Base-by-base conservation (phyloP, 164 flowering plant species). In the Warburgia ugandensis region DNA sequence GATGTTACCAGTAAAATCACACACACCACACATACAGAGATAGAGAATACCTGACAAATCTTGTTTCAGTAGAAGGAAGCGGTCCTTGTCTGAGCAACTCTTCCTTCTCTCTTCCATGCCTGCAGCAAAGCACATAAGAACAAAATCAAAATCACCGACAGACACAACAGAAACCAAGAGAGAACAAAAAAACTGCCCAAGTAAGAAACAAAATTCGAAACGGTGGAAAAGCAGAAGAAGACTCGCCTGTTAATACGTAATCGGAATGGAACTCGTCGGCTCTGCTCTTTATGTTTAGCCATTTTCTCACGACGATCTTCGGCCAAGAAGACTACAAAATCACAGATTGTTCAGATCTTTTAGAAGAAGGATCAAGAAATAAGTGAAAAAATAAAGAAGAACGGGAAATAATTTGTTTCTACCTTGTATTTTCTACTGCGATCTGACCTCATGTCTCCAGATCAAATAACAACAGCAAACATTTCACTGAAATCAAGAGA, bases 201-300 rank as follows among this genome's bases (percentile, higher is more conserved):
- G n/a, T n/a, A n/a, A n/a, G n/a, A n/a, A n/a, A n/a, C n/a, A n/a
- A n/a, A n/a, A n/a, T n/a, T n/a, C n/a, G n/a, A n/a, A n/a, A n/a
- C n/a, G n/a, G n/a, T n/a, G n/a, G n/a, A n/a, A n/a, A n/a, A n/a
- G n/a, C n/a, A n/a, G n/a, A n/a, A n/a, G n/a, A n/a, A n/a, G n/a
- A n/a, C n/a, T n/a, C n/a, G n/a, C n/a, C n/a, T n/a, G n/a, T n/a
- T n/a, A n/a, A n/a, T n/a, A n/a, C 17, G 45, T 71, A 73, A 59
- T 83, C 91, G 1, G 86, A 81, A 54, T 72, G 67, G 45, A 72
- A 83, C 50, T 80, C 87, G 31, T 74, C 73, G 12, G 72, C 64
- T 37, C 78, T 63, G 50, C 59, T 69, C 53, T 69, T 76, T 31
- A 81, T 71, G 32, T 79, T 83, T 45, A 86, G 69, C 95, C 86